Base-by-base conservation (phyloP, 2,329 filamentous ascomycete genomes). In the Botryotinia narcissicola region DNA sequence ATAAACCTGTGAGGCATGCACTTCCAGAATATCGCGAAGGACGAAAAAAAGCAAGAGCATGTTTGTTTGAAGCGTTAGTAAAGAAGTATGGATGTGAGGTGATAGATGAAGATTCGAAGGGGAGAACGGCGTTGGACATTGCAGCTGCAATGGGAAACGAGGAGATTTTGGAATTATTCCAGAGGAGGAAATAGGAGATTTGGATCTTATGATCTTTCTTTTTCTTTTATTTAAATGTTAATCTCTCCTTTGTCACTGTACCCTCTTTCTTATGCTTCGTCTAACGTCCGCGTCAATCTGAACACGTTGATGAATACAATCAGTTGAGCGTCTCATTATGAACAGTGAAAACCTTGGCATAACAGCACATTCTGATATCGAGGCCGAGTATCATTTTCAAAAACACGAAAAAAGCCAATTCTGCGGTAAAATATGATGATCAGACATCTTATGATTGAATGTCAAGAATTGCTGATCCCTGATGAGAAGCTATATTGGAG, bases 51-150 rank as follows among this genome's bases (percentile, higher is more conserved):
- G 42, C 42, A 44, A 44, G 42, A 44, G 42, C 42, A 44, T 16
- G 7, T 44, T 44, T 44, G 42, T 44, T 72, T 51, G 42, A n/a
- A 12, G 51, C 9, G n/a, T 61, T 68, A 5, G 22, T 61, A 29
- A 29, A 61, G 22, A n/a, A 48, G 37, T 48, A 64, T 46, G 51
- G 62, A 1, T 72, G 61, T 44, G 71, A 68, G 7, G 48, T 67
- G 1, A 18, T 66, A 14, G 62, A 46, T 16, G 61, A 72, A 40
- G 61, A 72, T 46, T 25, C 35, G 1, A 61, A 67, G n/a, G 60
- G 70, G 35, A 72, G 70, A 16, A 67, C 48, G 25, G 48, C 61
- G 3, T 44, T 72, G 29, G 48, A 72, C 40, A 60, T 72, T 37
- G 61, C 70, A 10, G 70, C 62, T 60, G 70, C 37, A 29, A 8